Percentiles rank a stretch among this genome's conserved stretches.
These are phyloP conservation scores for Pleurotus cornucopiae DNA, from an alignment of 768 basidiomycete genomes.

Conservation along the genomic window DNA sequence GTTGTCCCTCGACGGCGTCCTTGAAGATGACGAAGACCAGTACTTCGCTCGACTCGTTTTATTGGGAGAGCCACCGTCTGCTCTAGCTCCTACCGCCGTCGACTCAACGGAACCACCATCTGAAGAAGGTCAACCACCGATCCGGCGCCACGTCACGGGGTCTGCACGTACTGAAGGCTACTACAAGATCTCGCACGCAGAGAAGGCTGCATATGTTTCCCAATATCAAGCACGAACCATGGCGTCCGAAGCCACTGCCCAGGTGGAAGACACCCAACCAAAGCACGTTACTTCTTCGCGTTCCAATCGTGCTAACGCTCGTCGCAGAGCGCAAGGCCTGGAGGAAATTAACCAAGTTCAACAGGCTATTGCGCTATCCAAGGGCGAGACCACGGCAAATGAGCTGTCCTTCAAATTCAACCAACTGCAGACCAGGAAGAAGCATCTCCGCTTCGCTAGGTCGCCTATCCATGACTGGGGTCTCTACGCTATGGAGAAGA, in stretches of 20 bases:
- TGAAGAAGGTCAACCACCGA: conserved; percentile 20
- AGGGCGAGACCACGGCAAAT: conserved; percentile 66
- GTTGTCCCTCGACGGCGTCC: conserved; percentile 51
- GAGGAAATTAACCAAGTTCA: conserved; percentile 95
- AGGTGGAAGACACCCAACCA: conserved; percentile 42
- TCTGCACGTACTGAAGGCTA: conserved; percentile 92
- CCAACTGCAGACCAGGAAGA: conserved; percentile 96
- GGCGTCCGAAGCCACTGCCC: conserved; percentile 35
- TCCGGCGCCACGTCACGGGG: conserved; percentile 71
- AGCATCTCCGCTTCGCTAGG: conserved; percentile 91
- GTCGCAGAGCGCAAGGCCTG: conserved; percentile 85
- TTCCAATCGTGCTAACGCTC: conserved; percentile 88
- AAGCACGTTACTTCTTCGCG: conserved; percentile 71
- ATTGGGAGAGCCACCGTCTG: conserved; percentile 25
- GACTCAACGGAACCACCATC: conserved; percentile 16
- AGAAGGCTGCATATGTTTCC: conserved; percentile 89
- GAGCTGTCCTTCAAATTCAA: conserved; percentile 94
- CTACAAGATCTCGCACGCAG: conserved; percentile 89
- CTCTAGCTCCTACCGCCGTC: conserved; percentile 7
- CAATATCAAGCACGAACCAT: conserved; percentile 72
- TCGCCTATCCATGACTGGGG: conserved; percentile 99
- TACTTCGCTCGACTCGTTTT: conserved; percentile 71
- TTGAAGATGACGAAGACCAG: conserved; percentile 86
- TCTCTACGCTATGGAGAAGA: conserved; percentile 95
- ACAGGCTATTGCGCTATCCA: conserved; percentile 69